A percentile compares a stretch with the other conserved stretches of the same genome.
These are phyloP conservation scores for Pseudogymnoascus sp. DNA, from an alignment of 2,329 filamentous ascomycete genomes.

Conservation along the genomic window DNA sequence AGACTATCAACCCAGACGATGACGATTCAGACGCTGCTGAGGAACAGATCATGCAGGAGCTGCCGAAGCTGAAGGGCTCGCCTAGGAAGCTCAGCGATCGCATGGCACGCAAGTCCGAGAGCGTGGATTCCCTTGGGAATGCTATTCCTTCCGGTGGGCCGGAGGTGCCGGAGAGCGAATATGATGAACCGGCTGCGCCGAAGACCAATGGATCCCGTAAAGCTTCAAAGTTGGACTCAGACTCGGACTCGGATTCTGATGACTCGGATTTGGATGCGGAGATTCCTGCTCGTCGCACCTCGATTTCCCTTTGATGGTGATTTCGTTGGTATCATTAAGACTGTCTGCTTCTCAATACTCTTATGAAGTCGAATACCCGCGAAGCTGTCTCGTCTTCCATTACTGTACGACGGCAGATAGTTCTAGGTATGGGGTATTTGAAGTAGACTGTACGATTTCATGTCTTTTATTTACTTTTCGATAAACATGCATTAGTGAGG, in stretches of 20 bases:
- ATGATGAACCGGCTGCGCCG: neutral
- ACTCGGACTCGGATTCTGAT: neutral
- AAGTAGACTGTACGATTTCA: neutral
- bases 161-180: neutral
- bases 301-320: neutral
- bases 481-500: neutral
- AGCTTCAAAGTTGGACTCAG: neutral
- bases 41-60: neutral
- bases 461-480: neutral
- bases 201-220: neutral
- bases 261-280: conserved; percentile 1
- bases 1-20: neutral
- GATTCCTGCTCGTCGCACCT: neutral
- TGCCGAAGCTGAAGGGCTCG: conserved; percentile 9
- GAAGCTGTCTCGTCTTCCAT: neutral
- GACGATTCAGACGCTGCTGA: neutral
- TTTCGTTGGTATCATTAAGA: neutral
- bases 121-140: conserved; percentile 3
- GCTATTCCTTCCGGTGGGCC: neutral
- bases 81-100: conserved; percentile 13
- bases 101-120: conserved; percentile 15
- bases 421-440: neutral
- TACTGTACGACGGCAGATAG: neutral
- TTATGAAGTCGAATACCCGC: neutral
- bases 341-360: neutral